Evolutionary conservation across 371 early-diverging fungal species (phyloP), one percentile per base, ranked within the genome.

Genomic region (Mucor sp.): DNA sequence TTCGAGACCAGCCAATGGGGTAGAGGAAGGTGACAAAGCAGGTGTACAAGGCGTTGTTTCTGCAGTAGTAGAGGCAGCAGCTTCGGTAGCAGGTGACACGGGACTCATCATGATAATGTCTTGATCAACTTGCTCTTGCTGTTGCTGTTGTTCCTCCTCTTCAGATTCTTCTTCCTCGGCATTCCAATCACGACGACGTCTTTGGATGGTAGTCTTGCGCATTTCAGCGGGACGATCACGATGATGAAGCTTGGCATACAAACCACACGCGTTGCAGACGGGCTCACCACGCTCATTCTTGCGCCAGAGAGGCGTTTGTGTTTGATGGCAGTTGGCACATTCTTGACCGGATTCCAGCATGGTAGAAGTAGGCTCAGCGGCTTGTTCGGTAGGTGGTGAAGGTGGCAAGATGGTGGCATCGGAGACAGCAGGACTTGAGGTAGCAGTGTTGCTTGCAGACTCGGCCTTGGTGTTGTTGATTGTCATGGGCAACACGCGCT

Each of bases 211-310:
- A 21, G 74, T 69, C 67, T 74, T 74, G 27, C 74, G 55, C 70
- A 74, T 70, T 32, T 69, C 70, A 33, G 70, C 74, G 32, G 74
- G 74, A 14, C 74, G 56, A 59, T 74, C 74, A 37, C 70, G 70
- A 62, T 74, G 70, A 62, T 74, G 74, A 50, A 74, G 70, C 28
- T 74, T 74, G 53, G 74, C 74, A 74, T 96, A 96, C 6, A 97
- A 80, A 17, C 96, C 95, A 62, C 96, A 96, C 0, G 97, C 95
- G 74, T 96, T 96, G 77, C 97, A 96, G 21, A 95, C 90, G 19
- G 91, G 85, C 70, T 92, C 88, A 17, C 94, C 94, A 44, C 90
- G 85, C 21, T 89, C 87, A 69, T 94, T 92, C 72, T 94, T 89
- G 4, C 97, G 85, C 96, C 96, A 96, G 47, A 95, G 87, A 5